Conservation (phyloP, 768 basidiomycete genomes). For the Lactifluus echinatus region DNA sequence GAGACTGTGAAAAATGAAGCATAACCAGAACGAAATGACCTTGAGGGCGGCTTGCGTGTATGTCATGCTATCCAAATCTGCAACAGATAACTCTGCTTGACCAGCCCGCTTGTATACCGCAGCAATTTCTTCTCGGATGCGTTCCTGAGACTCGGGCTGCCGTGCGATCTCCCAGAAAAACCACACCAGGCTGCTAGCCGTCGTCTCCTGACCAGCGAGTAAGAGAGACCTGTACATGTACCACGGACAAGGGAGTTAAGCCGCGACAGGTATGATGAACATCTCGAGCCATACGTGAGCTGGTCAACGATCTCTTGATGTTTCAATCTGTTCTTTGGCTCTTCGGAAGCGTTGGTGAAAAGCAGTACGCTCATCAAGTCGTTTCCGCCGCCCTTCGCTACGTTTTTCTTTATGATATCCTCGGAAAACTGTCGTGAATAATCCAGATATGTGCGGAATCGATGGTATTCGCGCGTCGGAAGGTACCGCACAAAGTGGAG, state of each 20-base stretch:
- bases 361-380: slow-evolving; percentile 11
- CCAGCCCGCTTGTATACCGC: neutral
- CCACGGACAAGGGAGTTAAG: neutral
- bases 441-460: slow-evolving; percentile 2
- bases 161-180: slow-evolving; percentile 20
- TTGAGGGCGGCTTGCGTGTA: slow-evolving; percentile 12
- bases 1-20: neutral
- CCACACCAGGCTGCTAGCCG: slow-evolving; percentile 15
- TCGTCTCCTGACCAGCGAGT: slow-evolving; percentile 22
- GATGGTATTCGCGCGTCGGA: slow-evolving; percentile 4
- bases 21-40: neutral
- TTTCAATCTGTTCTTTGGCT: neutral
- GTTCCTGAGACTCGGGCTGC: slow-evolving; percentile 14
- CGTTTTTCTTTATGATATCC: neutral
- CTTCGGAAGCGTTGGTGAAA: slow-evolving; percentile 5
- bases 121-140: slow-evolving; percentile 18
- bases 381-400: neutral
- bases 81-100: neutral
- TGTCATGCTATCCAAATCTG: slow-evolving; percentile 15
- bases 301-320: slow-evolving; percentile 9
- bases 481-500: slow-evolving; percentile 6
- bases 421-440: neutral
- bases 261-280: neutral
- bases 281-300: neutral
- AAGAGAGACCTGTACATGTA: slow-evolving; percentile 16